Conservation (phyloP, 2,329 filamentous ascomycete genomes). For the Exophiala lecanii-corni region DNA sequence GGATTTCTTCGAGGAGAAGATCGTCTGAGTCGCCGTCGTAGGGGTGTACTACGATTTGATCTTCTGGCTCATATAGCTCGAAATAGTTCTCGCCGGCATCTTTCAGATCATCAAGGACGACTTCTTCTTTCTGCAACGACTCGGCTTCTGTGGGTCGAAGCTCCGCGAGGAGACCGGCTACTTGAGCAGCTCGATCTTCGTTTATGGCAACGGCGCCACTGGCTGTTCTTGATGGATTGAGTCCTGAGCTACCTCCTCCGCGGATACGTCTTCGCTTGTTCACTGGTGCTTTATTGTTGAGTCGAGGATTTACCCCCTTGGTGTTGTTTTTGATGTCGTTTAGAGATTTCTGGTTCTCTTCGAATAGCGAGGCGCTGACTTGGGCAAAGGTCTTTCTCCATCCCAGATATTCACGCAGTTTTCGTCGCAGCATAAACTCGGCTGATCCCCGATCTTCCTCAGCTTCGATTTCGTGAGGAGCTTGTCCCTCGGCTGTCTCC, state of each 20-base stretch:
- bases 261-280: slow-evolving; percentile 84
- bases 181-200: slow-evolving; percentile 77
- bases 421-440: slow-evolving; percentile 83
- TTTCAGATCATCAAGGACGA: slow-evolving; percentile 73
- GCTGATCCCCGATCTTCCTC: slow-evolving; percentile 65
- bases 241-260: slow-evolving; percentile 64
- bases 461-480: slow-evolving; percentile 39
- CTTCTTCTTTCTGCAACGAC: slow-evolving; percentile 68
- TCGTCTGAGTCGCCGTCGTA: slow-evolving; percentile 97
- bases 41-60: slow-evolving; percentile 82
- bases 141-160: slow-evolving; percentile 77
- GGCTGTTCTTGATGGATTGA: slow-evolving; percentile 57
- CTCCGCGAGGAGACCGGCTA: slow-evolving; percentile 75
- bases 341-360: slow-evolving; percentile 73
- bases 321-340: slow-evolving; percentile 60
- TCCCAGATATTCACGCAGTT: slow-evolving; percentile 75
- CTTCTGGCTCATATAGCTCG: slow-evolving; percentile 84
- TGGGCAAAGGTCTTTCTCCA: slow-evolving; percentile 90
- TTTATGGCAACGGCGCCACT: slow-evolving; percentile 59
- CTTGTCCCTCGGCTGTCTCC: slow-evolving; percentile 36
- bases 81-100: slow-evolving; percentile 75
- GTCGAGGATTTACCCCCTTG: slow-evolving; percentile 37
- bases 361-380: slow-evolving; percentile 71
- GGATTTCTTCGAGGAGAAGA: slow-evolving; percentile 89
- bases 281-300: slow-evolving; percentile 54